These are phyloP conservation scores for Amaranthus palmeri DNA, from an alignment of 148 eudicot species.

Conservation along the genomic window DNA sequence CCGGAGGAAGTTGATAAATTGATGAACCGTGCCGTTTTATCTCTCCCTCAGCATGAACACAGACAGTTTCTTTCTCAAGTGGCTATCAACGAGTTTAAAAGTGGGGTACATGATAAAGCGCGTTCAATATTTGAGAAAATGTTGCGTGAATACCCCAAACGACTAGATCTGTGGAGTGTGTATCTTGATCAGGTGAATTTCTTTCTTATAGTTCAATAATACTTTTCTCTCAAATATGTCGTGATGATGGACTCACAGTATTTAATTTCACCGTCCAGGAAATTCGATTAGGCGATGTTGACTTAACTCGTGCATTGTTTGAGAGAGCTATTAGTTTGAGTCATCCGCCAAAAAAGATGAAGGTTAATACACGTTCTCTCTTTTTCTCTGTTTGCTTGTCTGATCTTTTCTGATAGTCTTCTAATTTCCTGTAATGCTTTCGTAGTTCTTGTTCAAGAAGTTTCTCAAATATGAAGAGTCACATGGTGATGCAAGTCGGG, in stretches of 20 bases:
- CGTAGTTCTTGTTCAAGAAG: slow-evolving; percentile 85
- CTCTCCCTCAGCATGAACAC: too few species aligned
- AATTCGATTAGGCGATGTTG: slow-evolving; percentile 69
- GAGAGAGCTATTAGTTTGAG: slow-evolving; percentile 80
- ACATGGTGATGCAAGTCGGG: slow-evolving; percentile 56
- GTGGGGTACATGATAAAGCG: too few species aligned
- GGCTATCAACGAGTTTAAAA: too few species aligned
- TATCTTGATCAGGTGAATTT: slow-evolving; percentile 77
- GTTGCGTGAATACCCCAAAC: slow-evolving; percentile 69
- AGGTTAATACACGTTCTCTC: slow-evolving; percentile 36
- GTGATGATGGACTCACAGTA: background rate
- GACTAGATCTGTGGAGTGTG: slow-evolving; percentile 77
- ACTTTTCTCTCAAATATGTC: background rate
- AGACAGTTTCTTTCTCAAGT: too few species aligned
- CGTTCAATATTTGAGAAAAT: too few species aligned
- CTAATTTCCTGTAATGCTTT: slow-evolving; percentile 2
- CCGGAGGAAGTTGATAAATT: slow-evolving; percentile 55
- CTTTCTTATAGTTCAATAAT: background rate
- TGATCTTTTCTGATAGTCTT: background rate
- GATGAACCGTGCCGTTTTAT: slow-evolving; percentile 63
- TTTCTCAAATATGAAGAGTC: slow-evolving; percentile 71
- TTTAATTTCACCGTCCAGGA: slow-evolving; percentile 42
- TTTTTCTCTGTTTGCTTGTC: background rate
- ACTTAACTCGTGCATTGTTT: slow-evolving; percentile 67
- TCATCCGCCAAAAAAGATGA: slow-evolving; percentile 83